Base-by-base conservation (phyloP, 2,329 filamentous ascomycete species). In the Calonectria pseudoturangicola region DNA sequence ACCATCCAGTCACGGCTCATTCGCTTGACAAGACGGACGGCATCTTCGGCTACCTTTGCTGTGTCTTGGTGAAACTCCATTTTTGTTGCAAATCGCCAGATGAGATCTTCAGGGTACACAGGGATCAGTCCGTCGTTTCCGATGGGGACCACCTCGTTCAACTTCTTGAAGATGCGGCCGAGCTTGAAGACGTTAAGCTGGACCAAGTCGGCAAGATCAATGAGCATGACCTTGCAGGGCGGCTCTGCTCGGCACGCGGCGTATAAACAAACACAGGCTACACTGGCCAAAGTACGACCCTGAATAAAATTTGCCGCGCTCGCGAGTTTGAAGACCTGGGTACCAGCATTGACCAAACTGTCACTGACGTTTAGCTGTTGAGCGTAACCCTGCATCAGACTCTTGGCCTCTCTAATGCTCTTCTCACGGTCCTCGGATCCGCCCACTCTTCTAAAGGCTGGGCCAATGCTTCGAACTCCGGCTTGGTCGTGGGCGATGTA, bases 1-100 rank as follows among this genome's bases (percentile, higher is more conserved):
- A 96, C 93, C 91, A 99, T 98, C 96, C 97, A 98, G 85, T 99
- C 97, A 67, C 95, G 90, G 76, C 95, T 96, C 97, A 99, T 98
- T 74, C 97, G 93, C 83, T 94, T 93, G 69, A 98, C 92, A 66
- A 99, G 93, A 68, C 94, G 92, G 69, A 96, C 92, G 8, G 97
- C 97, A 80, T 98, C 95, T 77, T 94, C 92, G 50, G 95, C 96
- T 16, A 99, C 95, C 77, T 94, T 93, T 82, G 94, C 93, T 18
- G 94, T 96, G 75, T 93, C 90, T 45, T 93, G 88, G 66, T 93
- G 94, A 79, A 99, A 99, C 81, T 99, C 96, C 65, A 99, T 93
- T 82, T 96, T 96, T 72, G 92, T 92, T 65, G 96, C 95, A 81
- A 98, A 98, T 73, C 96, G 93, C 84, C 94, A 93, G 79, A 99